These are phyloP conservation scores for Anthracocystis panici-leucophaei DNA, from an alignment of 1,284 basidiomycete species.

Conservation along the genomic window DNA sequence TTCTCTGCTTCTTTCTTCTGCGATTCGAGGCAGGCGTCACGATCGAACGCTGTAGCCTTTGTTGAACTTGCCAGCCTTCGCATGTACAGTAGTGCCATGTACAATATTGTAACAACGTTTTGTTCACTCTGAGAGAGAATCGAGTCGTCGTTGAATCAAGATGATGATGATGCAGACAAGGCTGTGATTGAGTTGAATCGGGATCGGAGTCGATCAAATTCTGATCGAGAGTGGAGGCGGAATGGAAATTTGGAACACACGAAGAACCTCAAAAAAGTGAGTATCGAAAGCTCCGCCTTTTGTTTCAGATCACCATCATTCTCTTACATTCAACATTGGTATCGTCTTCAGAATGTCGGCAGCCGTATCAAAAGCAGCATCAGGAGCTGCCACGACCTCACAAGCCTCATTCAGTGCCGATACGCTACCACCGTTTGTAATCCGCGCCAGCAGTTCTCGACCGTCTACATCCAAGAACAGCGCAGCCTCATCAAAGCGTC, in stretches of 20 bases:
- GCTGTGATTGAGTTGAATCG: neutral
- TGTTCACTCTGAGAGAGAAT: too few relatives aligned
- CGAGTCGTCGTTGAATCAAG: neutral
- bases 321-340: neutral
- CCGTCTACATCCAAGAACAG: conserved; percentile 14
- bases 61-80: neutral
- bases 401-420: conserved; percentile 4
- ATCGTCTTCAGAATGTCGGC: conserved; percentile 3
- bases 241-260: conserved; percentile 9
- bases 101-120: neutral
- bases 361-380: neutral
- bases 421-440: conserved; percentile 32
- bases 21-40: neutral
- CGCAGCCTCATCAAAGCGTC: conserved; percentile 15
- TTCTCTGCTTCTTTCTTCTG: neutral
- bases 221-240: conserved; percentile 11
- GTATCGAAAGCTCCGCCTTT: neutral
- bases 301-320: neutral
- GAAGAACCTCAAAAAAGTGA: conserved; percentile 2
- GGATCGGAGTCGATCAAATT: neutral
- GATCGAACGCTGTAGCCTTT: neutral
- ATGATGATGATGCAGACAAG: neutral
- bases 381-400: neutral
- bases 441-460: conserved; percentile 29
- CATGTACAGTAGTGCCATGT: neutral